Conservation (phyloP, 2,329 filamentous ascomycete genomes). For the Ophiocordyceps sinensis region DNA sequence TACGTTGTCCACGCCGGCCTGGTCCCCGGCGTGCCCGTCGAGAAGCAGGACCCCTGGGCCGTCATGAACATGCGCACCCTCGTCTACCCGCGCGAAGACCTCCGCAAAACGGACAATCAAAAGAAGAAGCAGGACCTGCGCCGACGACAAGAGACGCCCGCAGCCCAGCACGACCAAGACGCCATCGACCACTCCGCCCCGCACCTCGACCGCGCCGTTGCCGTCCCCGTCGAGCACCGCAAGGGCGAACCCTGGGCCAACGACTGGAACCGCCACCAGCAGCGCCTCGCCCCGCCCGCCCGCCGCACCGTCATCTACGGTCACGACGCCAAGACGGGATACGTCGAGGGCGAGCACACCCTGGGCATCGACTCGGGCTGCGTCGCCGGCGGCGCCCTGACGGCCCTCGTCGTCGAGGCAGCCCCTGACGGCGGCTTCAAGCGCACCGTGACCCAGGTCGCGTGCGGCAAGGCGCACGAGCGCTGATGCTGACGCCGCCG, state of each 20-base stretch:
- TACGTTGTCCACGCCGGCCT: slow-evolving; percentile 76
- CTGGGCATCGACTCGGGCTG: slow-evolving; percentile 82
- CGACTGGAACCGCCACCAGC: slow-evolving; percentile 40
- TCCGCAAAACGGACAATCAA: slow-evolving; percentile 19
- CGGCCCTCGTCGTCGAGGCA: slow-evolving; percentile 59
- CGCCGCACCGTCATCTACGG: slow-evolving; percentile 69
- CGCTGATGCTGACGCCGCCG: background rate
- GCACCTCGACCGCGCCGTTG: slow-evolving; percentile 16
- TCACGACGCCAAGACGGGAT: slow-evolving; percentile 63
- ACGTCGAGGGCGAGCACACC: slow-evolving; percentile 48
- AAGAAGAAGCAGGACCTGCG: slow-evolving; percentile 2
- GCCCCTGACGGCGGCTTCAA: slow-evolving; percentile 16
- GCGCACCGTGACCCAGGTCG: slow-evolving; percentile 25
- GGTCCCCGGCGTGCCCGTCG: slow-evolving; percentile 57
- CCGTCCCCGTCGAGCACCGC: slow-evolving; percentile 25
- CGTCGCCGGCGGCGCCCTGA: slow-evolving; percentile 59
- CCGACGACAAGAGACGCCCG: background rate
- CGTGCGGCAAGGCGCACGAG: slow-evolving; percentile 15
- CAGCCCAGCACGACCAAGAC: slow-evolving; percentile 5
- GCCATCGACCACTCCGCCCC: background rate
- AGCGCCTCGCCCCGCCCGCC: slow-evolving; percentile 12
- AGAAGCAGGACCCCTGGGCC: slow-evolving; percentile 59
- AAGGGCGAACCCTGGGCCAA: slow-evolving; percentile 54
- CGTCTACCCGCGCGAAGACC: slow-evolving; percentile 32
- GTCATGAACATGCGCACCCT: slow-evolving; percentile 90